These are phyloP conservation scores for Trichocomaceae sp. DNA, from an alignment of 2,329 filamentous ascomycete genomes.

Conservation along the genomic window DNA sequence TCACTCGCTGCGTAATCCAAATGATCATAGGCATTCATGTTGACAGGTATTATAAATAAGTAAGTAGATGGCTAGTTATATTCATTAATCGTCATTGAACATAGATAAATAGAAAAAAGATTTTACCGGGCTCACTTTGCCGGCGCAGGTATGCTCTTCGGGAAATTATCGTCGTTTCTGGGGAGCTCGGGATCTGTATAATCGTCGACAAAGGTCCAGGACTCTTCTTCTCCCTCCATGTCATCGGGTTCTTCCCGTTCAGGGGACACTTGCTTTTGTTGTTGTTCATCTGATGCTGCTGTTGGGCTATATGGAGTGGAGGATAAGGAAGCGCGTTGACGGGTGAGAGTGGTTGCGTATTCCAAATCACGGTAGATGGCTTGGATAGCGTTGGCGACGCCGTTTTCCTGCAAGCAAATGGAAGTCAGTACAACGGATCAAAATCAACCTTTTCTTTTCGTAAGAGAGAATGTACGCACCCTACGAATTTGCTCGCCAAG, in stretches of 20 bases:
- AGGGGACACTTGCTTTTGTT: constrained; percentile 18
- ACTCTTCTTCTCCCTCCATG: constrained; percentile 59
- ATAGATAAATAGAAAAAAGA: background rate
- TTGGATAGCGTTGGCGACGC: constrained; percentile 84
- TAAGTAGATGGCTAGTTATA: background rate
- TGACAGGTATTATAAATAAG: background rate
- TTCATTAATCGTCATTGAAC: background rate
- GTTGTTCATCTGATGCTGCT: constrained; percentile 25
- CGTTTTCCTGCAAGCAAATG: constrained; percentile 60
- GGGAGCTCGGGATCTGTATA: constrained; percentile 44
- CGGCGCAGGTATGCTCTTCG: background rate
- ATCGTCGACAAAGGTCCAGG: constrained; percentile 82
- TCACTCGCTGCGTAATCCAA: background rate
- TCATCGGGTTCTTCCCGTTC: constrained; percentile 3
- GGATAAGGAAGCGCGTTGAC: constrained; percentile 44
- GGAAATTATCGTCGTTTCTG: constrained; percentile 16
- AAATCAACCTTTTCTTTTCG: background rate
- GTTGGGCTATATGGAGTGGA: constrained; percentile 31
- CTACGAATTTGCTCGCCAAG: constrained; percentile 82
- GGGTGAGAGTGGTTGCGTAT: constrained; percentile 79
- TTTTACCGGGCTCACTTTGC: background rate
- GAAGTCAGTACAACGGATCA: background rate
- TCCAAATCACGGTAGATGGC: constrained; percentile 92
- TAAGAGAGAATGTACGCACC: constrained; percentile 46
- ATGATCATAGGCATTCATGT: background rate